Evolutionary conservation across 768 basidiomycete species (phyloP).

Genomic region (Termitomyces sp.): DNA sequence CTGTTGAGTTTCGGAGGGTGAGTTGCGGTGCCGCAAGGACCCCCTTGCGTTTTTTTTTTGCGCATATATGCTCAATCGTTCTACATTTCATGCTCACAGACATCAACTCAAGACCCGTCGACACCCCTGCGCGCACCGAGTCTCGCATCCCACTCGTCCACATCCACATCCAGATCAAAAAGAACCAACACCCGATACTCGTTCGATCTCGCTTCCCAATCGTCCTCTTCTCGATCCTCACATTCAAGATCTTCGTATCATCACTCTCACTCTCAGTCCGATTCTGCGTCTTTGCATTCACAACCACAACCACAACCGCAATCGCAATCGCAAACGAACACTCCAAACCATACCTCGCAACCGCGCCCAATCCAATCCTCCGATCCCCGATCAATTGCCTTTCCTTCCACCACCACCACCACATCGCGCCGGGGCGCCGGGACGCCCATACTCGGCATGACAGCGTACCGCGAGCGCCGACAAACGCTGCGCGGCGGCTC

Average conservation of each 20-base stretch:
- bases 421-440: not conserved
- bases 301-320: not conserved
- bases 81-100: too few relatives aligned
- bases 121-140: not conserved
- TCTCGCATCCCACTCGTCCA: constrained; percentile 3
- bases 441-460: constrained; percentile 14
- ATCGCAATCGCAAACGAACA: not conserved
- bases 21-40: too few relatives aligned
- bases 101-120: not conserved
- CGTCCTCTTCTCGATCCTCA: not conserved
- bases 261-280: not conserved
- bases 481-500: constrained; percentile 64
- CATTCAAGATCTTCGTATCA: not conserved
- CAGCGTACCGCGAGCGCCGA: constrained; percentile 36
- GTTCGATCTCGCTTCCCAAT: constrained; percentile 34
- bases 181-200: constrained; percentile 25
- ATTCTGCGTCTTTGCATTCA: not conserved
- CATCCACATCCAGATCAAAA: not conserved
- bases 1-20: constrained; percentile 34
- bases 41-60: constrained; percentile 2
- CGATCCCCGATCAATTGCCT: not conserved
- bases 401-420: not conserved
- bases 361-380: not conserved
- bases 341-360: not conserved
- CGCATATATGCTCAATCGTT: too few relatives aligned